Evolutionary conservation across 2,329 filamentous ascomycete species (phyloP), one percentile per base, ranked within the genome.

Genomic region (Pseudofabraea citricarpa): DNA sequence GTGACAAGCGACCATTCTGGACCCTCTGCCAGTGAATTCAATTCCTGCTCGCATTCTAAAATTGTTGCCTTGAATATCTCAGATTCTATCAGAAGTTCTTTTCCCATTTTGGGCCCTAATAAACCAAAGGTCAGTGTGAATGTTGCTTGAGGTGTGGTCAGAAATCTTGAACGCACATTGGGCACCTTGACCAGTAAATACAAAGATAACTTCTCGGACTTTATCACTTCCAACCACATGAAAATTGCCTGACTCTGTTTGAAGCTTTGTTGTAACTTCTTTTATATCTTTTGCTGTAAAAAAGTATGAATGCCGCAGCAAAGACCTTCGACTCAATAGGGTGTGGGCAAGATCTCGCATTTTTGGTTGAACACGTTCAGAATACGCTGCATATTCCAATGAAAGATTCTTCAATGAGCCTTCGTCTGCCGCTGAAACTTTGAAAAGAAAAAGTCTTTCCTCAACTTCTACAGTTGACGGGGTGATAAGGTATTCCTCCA

Each of bases 181-280:
- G 3, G 54, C 51, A 13, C 55, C 55, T 18, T 58, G 55, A 22
- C 55, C 55, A n/a, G 55, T 53, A 43, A 58, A 58, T 8, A 55
- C 45, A 27, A 48, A 50, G n/a, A 40, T 41, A 16, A 59, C 56
- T 6, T 43, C 20, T 5, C 38, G 32, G 7, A 19, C 15, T 10
- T 18, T 8, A 3, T 23, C n/a, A 20, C 12, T 19, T 8, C 35
- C 20, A 10, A 16, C n/a, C 7, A 36, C 6, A 10, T 18, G 35
- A 12, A 19, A 19, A 3, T 20, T 21, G 12, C 9, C 10, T 21
- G 18, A 21, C 9, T 21, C 13, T 13, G 16, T 13, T 12, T 20
- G 20, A 9, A 36, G 18, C 35, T 36, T 36, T 13, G 20, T 2
- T 19, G 10, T 21, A 18, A 26, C 18, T n/a, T 40, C 38, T 18